phyloP scores from a whole-genome alignment of 306 rosid genomes.

The Dalbergia cochinchinensis region DNA sequence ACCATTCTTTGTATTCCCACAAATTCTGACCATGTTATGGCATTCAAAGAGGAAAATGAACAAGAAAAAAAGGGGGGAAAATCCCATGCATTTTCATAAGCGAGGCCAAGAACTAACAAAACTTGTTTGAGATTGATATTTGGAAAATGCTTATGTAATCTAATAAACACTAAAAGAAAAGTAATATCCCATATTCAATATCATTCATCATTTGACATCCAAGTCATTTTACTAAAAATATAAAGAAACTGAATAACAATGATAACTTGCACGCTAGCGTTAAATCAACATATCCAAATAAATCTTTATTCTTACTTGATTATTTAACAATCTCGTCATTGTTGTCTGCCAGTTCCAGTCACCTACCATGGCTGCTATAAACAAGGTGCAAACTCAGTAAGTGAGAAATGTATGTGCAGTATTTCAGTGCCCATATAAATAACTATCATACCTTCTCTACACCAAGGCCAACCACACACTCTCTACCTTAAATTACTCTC shows the following conservation, averaged over 20 bases:
- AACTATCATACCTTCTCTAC: not conserved
- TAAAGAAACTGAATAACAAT: too few species aligned
- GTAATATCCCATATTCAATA: too few species aligned
- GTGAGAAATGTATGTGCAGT: conserved; percentile 28
- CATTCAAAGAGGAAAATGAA: conserved; percentile 43
- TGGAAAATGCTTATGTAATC: not conserved
- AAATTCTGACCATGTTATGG: conserved; percentile 36
- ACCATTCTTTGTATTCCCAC: conserved; percentile 50
- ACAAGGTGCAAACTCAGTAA: not conserved
- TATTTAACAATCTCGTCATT: too few species aligned
- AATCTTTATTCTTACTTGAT: too few species aligned
- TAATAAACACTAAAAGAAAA: too few species aligned
- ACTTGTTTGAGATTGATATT: not conserved
- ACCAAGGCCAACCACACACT: conserved; percentile 3
- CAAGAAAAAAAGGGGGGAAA: not conserved
- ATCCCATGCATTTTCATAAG: not conserved
- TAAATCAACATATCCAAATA: too few species aligned
- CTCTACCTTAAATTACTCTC: not conserved
- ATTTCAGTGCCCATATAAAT: conserved; percentile 25
- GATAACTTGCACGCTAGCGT: too few species aligned
- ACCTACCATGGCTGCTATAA: conserved; percentile 31
- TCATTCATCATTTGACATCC: too few species aligned
- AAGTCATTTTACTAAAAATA: too few species aligned
- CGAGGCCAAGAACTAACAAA: not conserved
- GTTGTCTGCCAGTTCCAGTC: not conserved